Conservation (phyloP, 257 asterid species). For the Fraxinus cuspidata region DNA sequence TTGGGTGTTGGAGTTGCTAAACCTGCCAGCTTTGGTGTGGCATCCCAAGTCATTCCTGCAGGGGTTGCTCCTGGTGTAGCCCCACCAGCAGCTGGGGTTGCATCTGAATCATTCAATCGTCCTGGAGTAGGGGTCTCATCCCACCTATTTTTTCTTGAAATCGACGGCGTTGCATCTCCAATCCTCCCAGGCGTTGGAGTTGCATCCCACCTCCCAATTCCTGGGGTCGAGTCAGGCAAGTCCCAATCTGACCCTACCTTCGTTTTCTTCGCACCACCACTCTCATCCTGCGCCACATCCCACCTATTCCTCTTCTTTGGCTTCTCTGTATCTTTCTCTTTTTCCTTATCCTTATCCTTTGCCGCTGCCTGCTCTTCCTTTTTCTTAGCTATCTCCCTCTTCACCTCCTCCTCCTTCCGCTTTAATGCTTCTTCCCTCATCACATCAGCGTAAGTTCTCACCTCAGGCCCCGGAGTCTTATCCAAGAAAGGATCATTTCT, state of each 20-base stretch:
- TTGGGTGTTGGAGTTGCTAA: slow-evolving; percentile 89
- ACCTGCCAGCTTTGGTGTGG: slow-evolving; percentile 78
- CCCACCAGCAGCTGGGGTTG: slow-evolving; percentile 83
- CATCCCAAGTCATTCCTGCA: slow-evolving; percentile 95
- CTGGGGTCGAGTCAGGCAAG: slow-evolving; percentile 79
- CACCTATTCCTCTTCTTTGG: slow-evolving; percentile 97
- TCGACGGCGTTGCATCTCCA: slow-evolving; percentile 85
- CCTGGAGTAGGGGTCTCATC: slow-evolving; percentile 97
- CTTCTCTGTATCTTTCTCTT: slow-evolving; percentile 44
- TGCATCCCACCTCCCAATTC: slow-evolving; percentile 98
- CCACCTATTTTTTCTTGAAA: slow-evolving; percentile 81
- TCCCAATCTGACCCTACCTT: slow-evolving; percentile 90
- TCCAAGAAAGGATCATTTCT: slow-evolving; percentile 85
- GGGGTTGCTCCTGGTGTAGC: slow-evolving; percentile 91
- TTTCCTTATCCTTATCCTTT: slow-evolving; percentile 46
- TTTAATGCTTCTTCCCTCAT: slow-evolving; percentile 80
- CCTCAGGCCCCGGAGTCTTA: slow-evolving; percentile 86
- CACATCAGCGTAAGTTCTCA: slow-evolving; percentile 78
- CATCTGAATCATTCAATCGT: slow-evolving; percentile 77
- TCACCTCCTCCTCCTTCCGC: slow-evolving; percentile 76
- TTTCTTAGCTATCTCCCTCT: slow-evolving; percentile 74
- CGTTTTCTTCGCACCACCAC: slow-evolving; percentile 53
- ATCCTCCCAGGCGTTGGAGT: slow-evolving; percentile 93
- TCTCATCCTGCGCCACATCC: slow-evolving; percentile 85
- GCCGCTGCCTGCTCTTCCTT: slow-evolving; percentile 68